These are phyloP conservation scores for Thalassiosira mediterranea DNA, from an alignment of 352 stramenopile species.

Conservation along the genomic window DNA sequence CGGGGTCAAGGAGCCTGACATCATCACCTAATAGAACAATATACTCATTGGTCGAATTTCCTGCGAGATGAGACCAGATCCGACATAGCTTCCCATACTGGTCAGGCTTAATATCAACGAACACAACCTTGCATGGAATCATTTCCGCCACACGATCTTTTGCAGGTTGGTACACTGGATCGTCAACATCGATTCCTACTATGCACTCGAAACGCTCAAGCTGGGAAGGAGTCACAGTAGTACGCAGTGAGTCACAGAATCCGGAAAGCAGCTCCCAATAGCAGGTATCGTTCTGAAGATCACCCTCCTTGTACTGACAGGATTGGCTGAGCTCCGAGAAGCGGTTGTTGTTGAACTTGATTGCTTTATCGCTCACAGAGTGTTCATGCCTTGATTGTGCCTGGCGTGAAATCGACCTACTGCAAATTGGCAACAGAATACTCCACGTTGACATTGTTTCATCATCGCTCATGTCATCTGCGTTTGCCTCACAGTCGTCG, in stretches of 20 bases:
- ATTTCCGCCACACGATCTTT: constrained; percentile 13
- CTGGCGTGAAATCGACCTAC: background rate
- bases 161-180: constrained; percentile 19
- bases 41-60: constrained; percentile 30
- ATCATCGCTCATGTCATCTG: background rate
- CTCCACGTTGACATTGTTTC: constrained; percentile 16
- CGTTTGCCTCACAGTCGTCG: background rate
- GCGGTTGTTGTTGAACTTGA: constrained; percentile 19
- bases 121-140: constrained; percentile 31
- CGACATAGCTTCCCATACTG: constrained; percentile 45
- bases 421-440: constrained; percentile 35
- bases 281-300: background rate
- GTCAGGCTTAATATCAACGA: constrained; percentile 27
- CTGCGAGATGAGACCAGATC: constrained; percentile 44
- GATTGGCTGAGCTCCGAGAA: constrained; percentile 24
- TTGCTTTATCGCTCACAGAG: background rate
- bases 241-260: constrained; percentile 25
- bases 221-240: constrained; percentile 12
- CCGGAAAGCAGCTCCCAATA: constrained; percentile 25
- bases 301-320: constrained; percentile 16
- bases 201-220: constrained; percentile 27
- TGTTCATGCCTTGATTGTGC: constrained; percentile 6
- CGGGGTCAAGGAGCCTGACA: constrained; percentile 20
- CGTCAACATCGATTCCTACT: constrained; percentile 49
- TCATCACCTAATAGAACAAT: constrained; percentile 57